These are phyloP conservation scores for Lactifluus subvellereus DNA, from an alignment of 768 basidiomycete genomes.

Conservation along the genomic window DNA sequence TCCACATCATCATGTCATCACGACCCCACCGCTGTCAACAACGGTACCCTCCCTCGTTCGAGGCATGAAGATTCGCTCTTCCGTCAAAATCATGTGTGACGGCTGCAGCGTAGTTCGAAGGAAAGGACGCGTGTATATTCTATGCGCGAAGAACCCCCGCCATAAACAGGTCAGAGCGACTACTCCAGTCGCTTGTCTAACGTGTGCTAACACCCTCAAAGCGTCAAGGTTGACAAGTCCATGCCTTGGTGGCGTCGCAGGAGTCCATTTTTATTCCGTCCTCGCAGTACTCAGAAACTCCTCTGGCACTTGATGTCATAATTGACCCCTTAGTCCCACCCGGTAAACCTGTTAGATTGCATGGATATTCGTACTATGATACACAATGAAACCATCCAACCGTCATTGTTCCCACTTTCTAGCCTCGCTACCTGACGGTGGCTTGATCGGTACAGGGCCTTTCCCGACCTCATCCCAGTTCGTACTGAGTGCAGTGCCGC, in stretches of 20 bases:
- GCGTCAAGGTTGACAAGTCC: slow-evolving; percentile 53
- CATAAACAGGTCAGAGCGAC: slow-evolving; percentile 76
- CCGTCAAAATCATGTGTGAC: slow-evolving; percentile 92
- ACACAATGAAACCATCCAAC: slow-evolving; percentile 12
- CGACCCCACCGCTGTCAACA: slow-evolving; percentile 24
- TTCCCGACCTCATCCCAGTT: slow-evolving; percentile 90
- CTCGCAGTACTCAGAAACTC: too few species aligned
- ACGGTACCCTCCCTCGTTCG: slow-evolving; percentile 40
- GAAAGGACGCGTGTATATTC: slow-evolving; percentile 87
- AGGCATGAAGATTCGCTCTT: slow-evolving; percentile 95
- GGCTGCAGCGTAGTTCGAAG: slow-evolving; percentile 85
- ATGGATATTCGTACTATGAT: slow-evolving; percentile 1
- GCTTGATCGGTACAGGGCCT: slow-evolving; percentile 64
- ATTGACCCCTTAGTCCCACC: neutral
- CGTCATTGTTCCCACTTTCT: slow-evolving; percentile 55
- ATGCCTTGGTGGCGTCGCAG: neutral
- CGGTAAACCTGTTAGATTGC: neutral
- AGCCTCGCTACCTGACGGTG: slow-evolving; percentile 80
- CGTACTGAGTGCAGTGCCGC: slow-evolving; percentile 92
- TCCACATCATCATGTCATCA: slow-evolving; percentile 33
- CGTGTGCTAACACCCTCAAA: slow-evolving; percentile 30
- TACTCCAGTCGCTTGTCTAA: slow-evolving; percentile 24
- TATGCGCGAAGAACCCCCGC: slow-evolving; percentile 92
- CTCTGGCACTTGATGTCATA: neutral
- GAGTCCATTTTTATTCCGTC: neutral